Base-by-base conservation (phyloP, 352 stramenopile species). In the Globisporangium acanthophoron region DNA sequence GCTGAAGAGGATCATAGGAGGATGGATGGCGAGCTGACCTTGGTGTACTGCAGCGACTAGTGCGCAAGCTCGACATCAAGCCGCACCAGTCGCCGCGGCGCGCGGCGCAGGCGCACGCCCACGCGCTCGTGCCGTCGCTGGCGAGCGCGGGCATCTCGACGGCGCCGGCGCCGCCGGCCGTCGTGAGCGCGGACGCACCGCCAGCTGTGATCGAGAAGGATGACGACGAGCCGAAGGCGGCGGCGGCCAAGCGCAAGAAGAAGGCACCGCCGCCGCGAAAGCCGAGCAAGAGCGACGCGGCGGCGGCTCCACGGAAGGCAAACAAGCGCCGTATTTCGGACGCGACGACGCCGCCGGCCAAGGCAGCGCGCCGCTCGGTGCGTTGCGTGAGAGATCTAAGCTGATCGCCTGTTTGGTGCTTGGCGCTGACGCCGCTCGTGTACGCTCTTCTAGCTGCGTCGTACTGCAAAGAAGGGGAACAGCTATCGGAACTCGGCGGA, bases 21-120 rank as follows among this genome's bases (percentile, higher is more conserved):
- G 18, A 9, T 13, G n/a, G 18, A 29, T 29, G 3, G 2, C 18
- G 8, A 47, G 0, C 43, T 27, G 43, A 48, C 9, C 5, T 5
- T 15, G 18, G 39, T 43, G 40, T 6, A 43, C 37, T 21, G 15
- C 55, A 87, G 62, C 61, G 78, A 50, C 52, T 85, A 35, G 64
- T 73, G 18, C 70, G 69, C 35, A 88, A 85, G 59, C 65, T 90
- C 9, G 78, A 88, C 52, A 88, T 90, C 63, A 88, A 88, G 59
- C 80, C 80, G 18, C 78, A 90, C 65, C 80, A 90, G 54, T 90
- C 80, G 13, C 78, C 80, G 48, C 67, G 80, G 46, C 78, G 80
- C 15, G 74, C 70, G 1, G 71, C 66, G 41, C 75, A 83, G 33
- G 43, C 61, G 45, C 27, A 11, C 43, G 59, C 27, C 41, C 67